These are phyloP conservation scores for Eruca vesicaria DNA, from an alignment of 441 rosid species.

Conservation along the genomic window DNA sequence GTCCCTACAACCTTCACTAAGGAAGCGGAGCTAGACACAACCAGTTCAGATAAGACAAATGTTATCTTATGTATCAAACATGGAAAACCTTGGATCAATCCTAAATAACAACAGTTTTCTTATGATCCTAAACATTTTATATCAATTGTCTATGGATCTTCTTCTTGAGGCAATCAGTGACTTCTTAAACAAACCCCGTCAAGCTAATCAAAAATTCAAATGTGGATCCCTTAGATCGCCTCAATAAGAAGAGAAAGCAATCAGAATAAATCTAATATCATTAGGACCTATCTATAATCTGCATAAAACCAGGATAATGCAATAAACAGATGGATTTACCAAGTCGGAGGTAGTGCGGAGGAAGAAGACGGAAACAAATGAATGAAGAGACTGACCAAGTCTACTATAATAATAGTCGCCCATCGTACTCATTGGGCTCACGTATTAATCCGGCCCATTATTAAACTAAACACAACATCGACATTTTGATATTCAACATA, in stretches of 20 bases:
- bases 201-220: not conserved
- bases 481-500: not conserved
- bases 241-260: not conserved
- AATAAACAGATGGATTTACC: constrained; percentile 18
- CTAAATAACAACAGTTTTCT: not conserved
- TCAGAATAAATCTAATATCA: not conserved
- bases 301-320: not conserved
- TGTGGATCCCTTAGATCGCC: constrained; percentile 14
- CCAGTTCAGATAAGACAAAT: not conserved
- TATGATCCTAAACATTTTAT: too few relatives aligned
- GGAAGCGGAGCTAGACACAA: too few relatives aligned
- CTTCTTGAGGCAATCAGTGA: not conserved
- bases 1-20: too few relatives aligned
- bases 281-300: not conserved
- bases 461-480: not conserved
- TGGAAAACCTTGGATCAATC: not conserved
- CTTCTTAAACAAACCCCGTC: not conserved
- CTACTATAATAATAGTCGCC: not conserved
- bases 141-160: not conserved
- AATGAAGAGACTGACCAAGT: not conserved
- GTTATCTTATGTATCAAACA: not conserved
- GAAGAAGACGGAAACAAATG: not conserved
- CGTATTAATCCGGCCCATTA: not conserved
- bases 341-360: constrained; percentile 16
- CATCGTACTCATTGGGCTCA: constrained; percentile 19